A percentile compares a stretch with the other conserved stretches of the same genome.
Evolutionary conservation across 1,284 basidiomycete species (phyloP).

Genomic region (Athelia sp.): DNA sequence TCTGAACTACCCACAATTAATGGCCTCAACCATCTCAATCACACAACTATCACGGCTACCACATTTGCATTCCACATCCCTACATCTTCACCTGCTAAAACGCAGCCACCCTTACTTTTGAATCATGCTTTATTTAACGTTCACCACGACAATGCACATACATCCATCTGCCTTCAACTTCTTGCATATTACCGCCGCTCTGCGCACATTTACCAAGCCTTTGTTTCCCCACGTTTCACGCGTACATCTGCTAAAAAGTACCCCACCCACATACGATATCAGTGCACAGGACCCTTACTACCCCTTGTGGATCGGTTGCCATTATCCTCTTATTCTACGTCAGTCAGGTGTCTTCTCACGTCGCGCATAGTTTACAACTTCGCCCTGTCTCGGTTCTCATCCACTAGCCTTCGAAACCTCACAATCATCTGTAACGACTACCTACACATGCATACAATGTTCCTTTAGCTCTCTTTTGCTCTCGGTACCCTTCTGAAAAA

Average conservation of each 20-base stretch:
- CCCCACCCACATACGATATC: neutral
- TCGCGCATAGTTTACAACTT: neutral
- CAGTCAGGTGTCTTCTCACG: constrained; percentile 1
- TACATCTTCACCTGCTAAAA: neutral
- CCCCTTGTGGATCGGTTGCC: constrained; percentile 1
- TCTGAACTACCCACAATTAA: constrained; percentile 2
- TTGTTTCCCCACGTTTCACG: neutral
- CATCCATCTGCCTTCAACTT: neutral
- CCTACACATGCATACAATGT: constrained; percentile 28
- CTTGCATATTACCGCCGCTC: neutral
- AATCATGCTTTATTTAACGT: too few species aligned
- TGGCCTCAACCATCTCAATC: constrained; percentile 7
- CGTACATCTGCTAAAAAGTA: constrained; percentile 1
- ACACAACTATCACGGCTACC: constrained; percentile 1
- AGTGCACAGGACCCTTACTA: constrained; percentile 1
- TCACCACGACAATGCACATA: neutral
- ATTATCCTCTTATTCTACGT: neutral
- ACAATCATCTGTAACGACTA: constrained; percentile 58
- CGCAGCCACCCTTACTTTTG: too few species aligned
- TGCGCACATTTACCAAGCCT: neutral
- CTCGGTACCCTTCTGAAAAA: constrained; percentile 20
- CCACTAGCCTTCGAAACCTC: constrained; percentile 2
- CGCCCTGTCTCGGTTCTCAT: neutral
- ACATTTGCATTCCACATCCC: neutral
- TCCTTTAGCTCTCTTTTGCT: constrained; percentile 23